Evolutionary conservation across 345 rosid genomes (phyloP).

Genomic region (Ceriops decandra): DNA sequence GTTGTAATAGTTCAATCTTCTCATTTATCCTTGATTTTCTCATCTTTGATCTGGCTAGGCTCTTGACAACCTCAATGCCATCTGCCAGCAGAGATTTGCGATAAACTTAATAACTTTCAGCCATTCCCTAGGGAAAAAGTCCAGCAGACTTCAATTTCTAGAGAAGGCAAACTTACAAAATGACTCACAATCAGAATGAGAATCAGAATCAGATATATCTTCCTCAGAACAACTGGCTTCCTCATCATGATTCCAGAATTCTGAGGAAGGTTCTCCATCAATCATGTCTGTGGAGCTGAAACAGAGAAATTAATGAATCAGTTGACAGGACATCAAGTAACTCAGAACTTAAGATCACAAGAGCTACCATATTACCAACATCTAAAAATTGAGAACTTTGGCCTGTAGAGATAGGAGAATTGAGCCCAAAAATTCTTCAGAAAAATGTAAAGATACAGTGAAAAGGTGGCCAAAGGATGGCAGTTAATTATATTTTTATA

Average conservation of each 20-base stretch:
- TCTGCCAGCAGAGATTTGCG: constrained; percentile 39
- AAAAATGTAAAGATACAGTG: too few relatives aligned
- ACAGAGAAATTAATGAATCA: constrained; percentile 14
- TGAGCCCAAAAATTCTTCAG: too few relatives aligned
- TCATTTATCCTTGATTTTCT: constrained; percentile 52
- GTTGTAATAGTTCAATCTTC: constrained; percentile 62
- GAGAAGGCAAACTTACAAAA: neutral
- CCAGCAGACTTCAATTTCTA: neutral
- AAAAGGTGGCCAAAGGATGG: too few relatives aligned
- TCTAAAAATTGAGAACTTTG: too few relatives aligned
- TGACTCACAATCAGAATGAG: constrained; percentile 70
- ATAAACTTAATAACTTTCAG: neutral
- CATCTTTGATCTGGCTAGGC: constrained; percentile 41
- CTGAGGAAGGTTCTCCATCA: constrained; percentile 53
- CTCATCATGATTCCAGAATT: constrained; percentile 87
- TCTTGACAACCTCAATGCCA: constrained; percentile 40
- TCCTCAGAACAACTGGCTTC: constrained; percentile 79
- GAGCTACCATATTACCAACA: too few relatives aligned
- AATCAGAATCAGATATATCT: constrained; percentile 86
- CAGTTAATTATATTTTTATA: neutral
- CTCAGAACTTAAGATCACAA: neutral
- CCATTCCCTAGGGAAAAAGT: neutral
- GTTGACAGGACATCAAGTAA: constrained; percentile 4
- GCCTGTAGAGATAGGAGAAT: too few relatives aligned
- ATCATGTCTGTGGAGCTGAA: constrained; percentile 47